Percentiles rank a stretch among this genome's conserved stretches.
Evolutionary conservation across 1,139 yeast species (phyloP).

Genomic region (Pichia sp.): DNA sequence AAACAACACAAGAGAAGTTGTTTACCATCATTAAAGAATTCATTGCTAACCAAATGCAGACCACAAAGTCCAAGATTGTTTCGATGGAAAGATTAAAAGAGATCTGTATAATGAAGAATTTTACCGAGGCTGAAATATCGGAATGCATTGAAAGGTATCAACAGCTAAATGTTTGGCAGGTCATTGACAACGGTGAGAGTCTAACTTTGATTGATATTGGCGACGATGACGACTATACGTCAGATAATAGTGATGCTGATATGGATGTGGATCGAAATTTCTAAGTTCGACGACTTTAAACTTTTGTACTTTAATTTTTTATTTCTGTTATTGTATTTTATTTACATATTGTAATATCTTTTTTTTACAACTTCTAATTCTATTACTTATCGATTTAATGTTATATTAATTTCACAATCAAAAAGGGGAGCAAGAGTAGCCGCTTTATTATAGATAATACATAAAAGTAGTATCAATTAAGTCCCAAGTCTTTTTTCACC

Average conservation of each 20-base stretch:
- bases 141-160: constrained; percentile 75
- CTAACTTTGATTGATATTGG: constrained; percentile 37
- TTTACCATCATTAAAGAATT: constrained; percentile 40
- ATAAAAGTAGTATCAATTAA: constrained; percentile 10
- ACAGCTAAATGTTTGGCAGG: constrained; percentile 71
- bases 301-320: neutral
- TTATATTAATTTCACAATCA: neutral
- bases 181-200: constrained; percentile 59
- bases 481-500: constrained; percentile 62
- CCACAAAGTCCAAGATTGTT: constrained; percentile 31
- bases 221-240: constrained; percentile 6
- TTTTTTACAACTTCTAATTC: neutral
- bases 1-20: constrained; percentile 46
- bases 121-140: constrained; percentile 70
- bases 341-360: neutral
- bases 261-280: constrained; percentile 12
- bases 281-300: neutral
- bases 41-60: constrained; percentile 21
- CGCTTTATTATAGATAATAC: neutral
- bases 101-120: constrained; percentile 79
- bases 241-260: constrained; percentile 1
- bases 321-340: neutral
- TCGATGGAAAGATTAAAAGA: constrained; percentile 58
- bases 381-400: neutral
- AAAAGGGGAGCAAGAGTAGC: neutral